Evolutionary conservation across 2,329 filamentous ascomycete genomes (phyloP).

Genomic region (Sclerotinia subarctica): DNA sequence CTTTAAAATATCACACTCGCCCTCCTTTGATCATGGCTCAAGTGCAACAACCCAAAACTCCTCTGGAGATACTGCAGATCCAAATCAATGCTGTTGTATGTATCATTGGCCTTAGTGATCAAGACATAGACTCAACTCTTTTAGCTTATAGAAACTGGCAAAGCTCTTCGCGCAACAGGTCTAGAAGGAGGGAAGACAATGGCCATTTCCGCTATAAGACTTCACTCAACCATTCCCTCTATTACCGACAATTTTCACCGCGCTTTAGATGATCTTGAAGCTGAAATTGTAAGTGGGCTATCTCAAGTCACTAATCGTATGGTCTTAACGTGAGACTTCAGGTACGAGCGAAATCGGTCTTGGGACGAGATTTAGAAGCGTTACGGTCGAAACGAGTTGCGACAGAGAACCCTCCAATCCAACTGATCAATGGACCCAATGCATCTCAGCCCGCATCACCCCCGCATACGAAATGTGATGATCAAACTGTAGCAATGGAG

Average conservation of each 20-base stretch:
- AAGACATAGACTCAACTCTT: constrained; percentile 18
- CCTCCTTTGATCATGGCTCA: constrained; percentile 26
- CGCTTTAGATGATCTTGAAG: constrained; percentile 55
- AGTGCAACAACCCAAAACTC: constrained; percentile 28
- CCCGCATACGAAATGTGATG: neutral
- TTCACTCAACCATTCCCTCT: constrained; percentile 33
- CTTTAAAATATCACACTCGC: neutral
- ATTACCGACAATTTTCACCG: constrained; percentile 43
- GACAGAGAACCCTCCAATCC: constrained; percentile 32
- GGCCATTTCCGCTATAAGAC: constrained; percentile 30
- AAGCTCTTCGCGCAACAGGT: constrained; percentile 50
- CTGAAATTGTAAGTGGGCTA: constrained; percentile 50
- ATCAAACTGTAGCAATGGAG: constrained; percentile 22
- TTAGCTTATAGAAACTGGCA: constrained; percentile 58
- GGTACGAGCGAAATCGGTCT: constrained; percentile 53
- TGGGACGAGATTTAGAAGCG: constrained; percentile 52
- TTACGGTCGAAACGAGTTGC: constrained; percentile 34
- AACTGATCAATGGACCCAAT: constrained; percentile 22
- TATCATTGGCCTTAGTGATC: constrained; percentile 19
- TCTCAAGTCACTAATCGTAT: neutral
- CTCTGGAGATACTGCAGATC: constrained; percentile 45
- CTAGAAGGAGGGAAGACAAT: constrained; percentile 46
- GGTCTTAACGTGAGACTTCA: constrained; percentile 32
- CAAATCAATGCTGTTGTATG: constrained; percentile 56
- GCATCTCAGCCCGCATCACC: constrained; percentile 31